Base-by-base conservation (phyloP, 208 protist species). In the Trypanosoma congolense region DNA sequence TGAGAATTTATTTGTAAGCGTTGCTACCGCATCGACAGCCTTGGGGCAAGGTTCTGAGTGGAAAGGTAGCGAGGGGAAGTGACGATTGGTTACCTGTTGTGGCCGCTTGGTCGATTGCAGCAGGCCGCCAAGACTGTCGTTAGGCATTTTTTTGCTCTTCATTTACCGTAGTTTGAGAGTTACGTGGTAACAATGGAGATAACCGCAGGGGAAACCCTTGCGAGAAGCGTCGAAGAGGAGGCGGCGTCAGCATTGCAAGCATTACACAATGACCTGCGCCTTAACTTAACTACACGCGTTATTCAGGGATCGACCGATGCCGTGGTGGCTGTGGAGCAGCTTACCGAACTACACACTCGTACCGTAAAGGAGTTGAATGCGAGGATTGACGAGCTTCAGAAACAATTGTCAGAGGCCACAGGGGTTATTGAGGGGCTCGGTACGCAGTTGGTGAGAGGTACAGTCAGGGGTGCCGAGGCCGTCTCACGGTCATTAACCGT, bases 371-470 rank as follows among this genome's bases (percentile, higher is more conserved):
- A 66, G 21, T 42, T 80, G 26, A 31, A 69, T 10, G 31, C 46
- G 12, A 59, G 72, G 14, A 72, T 75, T 45, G 33, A 40, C 2
- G 28, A 31, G n/a, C 51, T 80, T 47, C 62, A 72, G 46, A 41
- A 63, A 3, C 67, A 72, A 25, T 58, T 80, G 2, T 33, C 48
- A 31, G 44, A 59, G 8, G 61, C 67, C 3, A 42, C 55, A 1
- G 25, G 19, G 5, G 19, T 72, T 19, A 69, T 80, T 56, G 73
- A 80, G 21, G 18, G n/a, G 21, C 49, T 80, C 43, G 59, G 51
- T 0, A 44, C 41, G 14, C 40, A 40, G 44, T 19, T 43, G 2
- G 43, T 24, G 3, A 35, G 25, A 38, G 28, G 40, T 8, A 30
- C 14, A 3, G 31, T n/a, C 14, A 28, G 16, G 49, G 45, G 21